Conservation (phyloP, 2,329 filamentous ascomycete species). For the Cladosporium sp. region DNA sequence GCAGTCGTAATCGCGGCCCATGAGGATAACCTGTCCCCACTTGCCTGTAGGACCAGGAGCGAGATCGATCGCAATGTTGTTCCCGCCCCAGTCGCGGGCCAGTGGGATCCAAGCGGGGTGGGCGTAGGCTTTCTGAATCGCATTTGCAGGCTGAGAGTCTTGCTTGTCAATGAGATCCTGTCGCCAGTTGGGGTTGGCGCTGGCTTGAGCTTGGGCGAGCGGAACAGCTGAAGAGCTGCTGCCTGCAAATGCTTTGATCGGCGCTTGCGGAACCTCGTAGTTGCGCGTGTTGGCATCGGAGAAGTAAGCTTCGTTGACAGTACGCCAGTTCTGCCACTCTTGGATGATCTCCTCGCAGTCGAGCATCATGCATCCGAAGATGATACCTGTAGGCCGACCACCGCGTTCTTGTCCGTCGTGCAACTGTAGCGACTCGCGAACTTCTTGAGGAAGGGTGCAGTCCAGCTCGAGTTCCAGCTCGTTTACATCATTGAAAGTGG, state of each 20-base stretch:
- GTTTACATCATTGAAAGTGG: slow-evolving; percentile 91
- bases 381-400: slow-evolving; percentile 83
- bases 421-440: slow-evolving; percentile 84
- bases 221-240: slow-evolving; percentile 55
- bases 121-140: slow-evolving; percentile 88
- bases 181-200: slow-evolving; percentile 62
- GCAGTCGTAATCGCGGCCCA: slow-evolving; percentile 95
- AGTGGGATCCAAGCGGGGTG: slow-evolving; percentile 95
- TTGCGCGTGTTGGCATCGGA: slow-evolving; percentile 52
- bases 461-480: slow-evolving; percentile 95
- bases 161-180: slow-evolving; percentile 82
- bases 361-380: slow-evolving; percentile 92
- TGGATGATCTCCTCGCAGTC: slow-evolving; percentile 98
- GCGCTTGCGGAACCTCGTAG: slow-evolving; percentile 61
- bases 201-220: slow-evolving; percentile 42
- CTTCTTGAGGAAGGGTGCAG: slow-evolving; percentile 87
- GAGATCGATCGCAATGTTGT: slow-evolving; percentile 91
- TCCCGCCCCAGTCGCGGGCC: slow-evolving; percentile 96
- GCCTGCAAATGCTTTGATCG: slow-evolving; percentile 71
- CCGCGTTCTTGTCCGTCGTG: slow-evolving; percentile 98
- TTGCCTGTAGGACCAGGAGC: slow-evolving; percentile 84
- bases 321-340: slow-evolving; percentile 96
- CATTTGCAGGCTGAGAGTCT: slow-evolving; percentile 80
- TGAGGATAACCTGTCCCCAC: slow-evolving; percentile 96
- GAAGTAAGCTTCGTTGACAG: slow-evolving; percentile 87